Evolutionary conservation across 768 basidiomycete species (phyloP).

Genomic region (Amylocystis lapponica): DNA sequence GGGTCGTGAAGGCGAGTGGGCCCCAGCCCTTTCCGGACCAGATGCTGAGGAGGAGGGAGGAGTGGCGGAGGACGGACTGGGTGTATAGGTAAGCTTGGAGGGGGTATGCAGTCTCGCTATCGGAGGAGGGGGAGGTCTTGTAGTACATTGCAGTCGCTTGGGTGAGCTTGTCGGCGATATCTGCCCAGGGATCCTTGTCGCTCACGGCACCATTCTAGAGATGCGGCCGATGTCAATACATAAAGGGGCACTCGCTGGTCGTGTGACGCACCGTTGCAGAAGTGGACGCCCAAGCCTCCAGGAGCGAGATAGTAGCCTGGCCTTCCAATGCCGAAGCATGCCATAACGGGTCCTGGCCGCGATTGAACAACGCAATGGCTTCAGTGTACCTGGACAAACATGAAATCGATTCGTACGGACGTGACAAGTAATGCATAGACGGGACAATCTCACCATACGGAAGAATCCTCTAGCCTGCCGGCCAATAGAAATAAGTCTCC

Average conservation of each 20-base stretch:
- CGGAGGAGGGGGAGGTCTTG: constrained; percentile 42
- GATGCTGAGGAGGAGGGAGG: constrained; percentile 67
- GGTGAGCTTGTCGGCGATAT: constrained; percentile 65
- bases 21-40: constrained; percentile 92
- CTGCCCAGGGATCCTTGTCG: constrained; percentile 68
- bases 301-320: constrained; percentile 66
- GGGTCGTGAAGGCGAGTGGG: constrained; percentile 64
- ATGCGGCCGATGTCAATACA: not conserved
- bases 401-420: constrained; percentile 11
- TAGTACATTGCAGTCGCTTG: constrained; percentile 61
- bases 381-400: constrained; percentile 82
- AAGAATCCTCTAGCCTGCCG: constrained; percentile 80
- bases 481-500: constrained; percentile 86
- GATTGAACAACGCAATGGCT: constrained; percentile 71
- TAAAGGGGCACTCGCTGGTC: constrained; percentile 8
- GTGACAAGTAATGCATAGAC: constrained; percentile 7
- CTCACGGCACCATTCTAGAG: constrained; percentile 50
- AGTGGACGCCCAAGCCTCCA: constrained; percentile 82
- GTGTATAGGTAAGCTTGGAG: constrained; percentile 64
- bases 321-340: constrained; percentile 87
- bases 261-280: constrained; percentile 56
- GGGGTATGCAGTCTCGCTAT: constrained; percentile 49
- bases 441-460: constrained; percentile 54
- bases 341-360: constrained; percentile 77
- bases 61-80: constrained; percentile 63